Base-by-base conservation (phyloP, 805 yeast genomes). In the Scheffersomyces stipitis region DNA sequence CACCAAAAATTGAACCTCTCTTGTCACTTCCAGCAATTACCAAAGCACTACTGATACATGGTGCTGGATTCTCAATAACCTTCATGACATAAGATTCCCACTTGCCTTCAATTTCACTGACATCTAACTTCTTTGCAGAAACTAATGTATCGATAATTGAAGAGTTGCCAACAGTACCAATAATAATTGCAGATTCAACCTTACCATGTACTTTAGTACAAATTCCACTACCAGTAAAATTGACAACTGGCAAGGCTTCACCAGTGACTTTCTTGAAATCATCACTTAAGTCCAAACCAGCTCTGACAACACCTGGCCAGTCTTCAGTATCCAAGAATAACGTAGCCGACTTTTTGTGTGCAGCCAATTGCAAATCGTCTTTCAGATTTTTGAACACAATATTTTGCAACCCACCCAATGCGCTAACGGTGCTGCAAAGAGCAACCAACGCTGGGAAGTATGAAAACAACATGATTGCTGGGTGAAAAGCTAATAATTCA, bases 21-120 rank as follows among this genome's bases (percentile, higher is more conserved):
- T 48, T 48, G 20, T 48, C 52, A 32, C 50, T 46, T 13, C 52
- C 52, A n/a, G 47, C 49, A 18, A 48, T 35, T 1, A 44, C 45
- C 13, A 48, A 27, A 14, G 50, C 35, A 32, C 30, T 45, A 14
- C 42, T 10, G 10, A 20, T 20, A 10, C 24, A 20, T 20, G 24
- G 24, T 7, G 10, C 9, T 20, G 24, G 29, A 18, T 20, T 10
- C 5, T 30, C 27, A 8, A 45, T 15, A 5, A 28, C 36, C 3
- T 31, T 20, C 7, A 43, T 34, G 12, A 36, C 24, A 17, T 45
- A 48, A 10, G 52, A 38, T 33, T 48, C 52, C 52, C 52, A 48
- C 24, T 43, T 38, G 16, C 49, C 50, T 22, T 43, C 37, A 18
- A 45, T 37, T 7, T 31, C 35, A 15, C 30, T 38, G 5, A 46